Evolutionary conservation across 1,139 yeast species (phyloP).

Genomic region (Casaregolazyma lundiana): DNA sequence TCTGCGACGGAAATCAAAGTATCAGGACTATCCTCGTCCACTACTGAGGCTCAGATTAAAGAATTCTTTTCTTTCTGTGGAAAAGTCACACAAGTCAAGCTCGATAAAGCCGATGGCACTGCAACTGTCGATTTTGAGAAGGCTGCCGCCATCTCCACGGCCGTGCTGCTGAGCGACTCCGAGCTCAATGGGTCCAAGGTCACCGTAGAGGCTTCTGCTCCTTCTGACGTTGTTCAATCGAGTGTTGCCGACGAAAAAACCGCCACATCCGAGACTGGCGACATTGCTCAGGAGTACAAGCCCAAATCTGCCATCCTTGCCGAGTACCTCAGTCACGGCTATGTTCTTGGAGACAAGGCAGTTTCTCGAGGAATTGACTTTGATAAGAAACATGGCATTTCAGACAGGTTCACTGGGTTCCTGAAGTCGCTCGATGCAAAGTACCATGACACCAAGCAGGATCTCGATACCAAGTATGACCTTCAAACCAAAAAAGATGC

Average conservation of each 20-base stretch:
- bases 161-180: conserved; percentile 66
- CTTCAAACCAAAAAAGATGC: conserved; percentile 7
- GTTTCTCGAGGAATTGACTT: conserved; percentile 51
- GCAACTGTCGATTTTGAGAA: conserved; percentile 51
- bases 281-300: conserved; percentile 69
- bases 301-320: conserved; percentile 75
- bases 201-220: conserved; percentile 37
- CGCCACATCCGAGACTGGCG: conserved; percentile 28
- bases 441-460: conserved; percentile 38
- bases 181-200: conserved; percentile 60
- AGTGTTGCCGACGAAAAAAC: conserved; percentile 19
- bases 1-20: conserved; percentile 38
- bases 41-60: conserved; percentile 51
- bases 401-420: conserved; percentile 53
- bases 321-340: conserved; percentile 69
- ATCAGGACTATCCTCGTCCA: conserved; percentile 52
- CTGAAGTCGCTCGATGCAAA: conserved; percentile 52
- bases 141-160: conserved; percentile 66
- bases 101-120: conserved; percentile 24
- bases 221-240: conserved; percentile 31
- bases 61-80: conserved; percentile 81
- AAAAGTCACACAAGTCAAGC: conserved; percentile 45
- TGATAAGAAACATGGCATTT: conserved; percentile 62
- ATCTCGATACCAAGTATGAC: conserved; percentile 9
- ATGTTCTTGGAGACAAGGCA: conserved; percentile 58